These are phyloP conservation scores for Thalassiosira oceanica DNA, from an alignment of 352 stramenopile genomes.

Conservation along the genomic window DNA sequence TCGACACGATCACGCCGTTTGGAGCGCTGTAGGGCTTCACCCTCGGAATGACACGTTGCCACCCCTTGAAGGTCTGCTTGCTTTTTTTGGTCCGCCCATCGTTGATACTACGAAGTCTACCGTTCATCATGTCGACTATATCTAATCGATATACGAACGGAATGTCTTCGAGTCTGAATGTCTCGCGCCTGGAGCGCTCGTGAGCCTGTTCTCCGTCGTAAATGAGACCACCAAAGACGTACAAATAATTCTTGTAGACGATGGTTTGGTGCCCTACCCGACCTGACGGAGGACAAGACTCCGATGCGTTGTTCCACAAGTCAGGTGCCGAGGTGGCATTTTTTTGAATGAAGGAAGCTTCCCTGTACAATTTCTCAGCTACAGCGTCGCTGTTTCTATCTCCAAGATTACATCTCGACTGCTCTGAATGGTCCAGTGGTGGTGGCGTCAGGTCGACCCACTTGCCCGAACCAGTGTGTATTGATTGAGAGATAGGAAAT, in stretches of 20 bases:
- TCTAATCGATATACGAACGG: slow-evolving; percentile 49
- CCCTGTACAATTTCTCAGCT: no score
- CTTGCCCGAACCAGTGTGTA: slow-evolving; percentile 14
- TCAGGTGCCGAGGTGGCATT: no score
- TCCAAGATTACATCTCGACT: no score
- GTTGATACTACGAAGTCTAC: slow-evolving; percentile 1
- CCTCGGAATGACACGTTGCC: slow-evolving; percentile 45
- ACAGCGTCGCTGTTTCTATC: no score
- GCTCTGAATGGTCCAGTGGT: neutral
- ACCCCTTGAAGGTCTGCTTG: slow-evolving; percentile 22
- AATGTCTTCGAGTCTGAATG: slow-evolving; percentile 48
- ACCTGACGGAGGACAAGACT: slow-evolving; percentile 22
- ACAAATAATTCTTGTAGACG: slow-evolving; percentile 39
- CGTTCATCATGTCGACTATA: slow-evolving; percentile 42
- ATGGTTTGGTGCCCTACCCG: slow-evolving; percentile 50
- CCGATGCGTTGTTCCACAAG: no score
- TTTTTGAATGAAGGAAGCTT: no score
- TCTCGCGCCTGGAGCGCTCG: slow-evolving; percentile 11
- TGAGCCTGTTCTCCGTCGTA: slow-evolving; percentile 42
- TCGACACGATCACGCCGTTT: slow-evolving; percentile 9
- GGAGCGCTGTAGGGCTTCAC: slow-evolving; percentile 30
- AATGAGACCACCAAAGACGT: slow-evolving; percentile 58
- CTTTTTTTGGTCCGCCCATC: neutral
- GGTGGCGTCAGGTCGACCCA: slow-evolving; percentile 49
- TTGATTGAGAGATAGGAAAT: slow-evolving; percentile 37